These are phyloP conservation scores for Xenosphaeropsis pyriputrescens DNA, from an alignment of 2,329 filamentous ascomycete genomes.

Conservation along the genomic window DNA sequence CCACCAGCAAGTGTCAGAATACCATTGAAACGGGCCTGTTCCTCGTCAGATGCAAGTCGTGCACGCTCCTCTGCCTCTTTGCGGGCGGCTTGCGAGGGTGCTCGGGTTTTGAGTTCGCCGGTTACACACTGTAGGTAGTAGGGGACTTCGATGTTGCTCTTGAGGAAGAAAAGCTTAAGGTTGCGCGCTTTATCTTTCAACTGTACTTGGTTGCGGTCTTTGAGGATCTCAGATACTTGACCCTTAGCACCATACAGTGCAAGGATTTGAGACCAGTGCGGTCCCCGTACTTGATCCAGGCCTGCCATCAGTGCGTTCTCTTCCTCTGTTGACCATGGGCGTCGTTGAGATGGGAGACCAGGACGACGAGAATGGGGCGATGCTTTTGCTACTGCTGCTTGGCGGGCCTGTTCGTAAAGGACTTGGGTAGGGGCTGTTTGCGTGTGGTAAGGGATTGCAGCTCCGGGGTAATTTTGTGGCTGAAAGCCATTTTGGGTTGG, in stretches of 20 bases:
- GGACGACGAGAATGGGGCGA: conserved; percentile 34
- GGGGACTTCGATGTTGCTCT: conserved; percentile 81
- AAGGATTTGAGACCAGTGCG: conserved; percentile 87
- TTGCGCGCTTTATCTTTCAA: conserved; percentile 88
- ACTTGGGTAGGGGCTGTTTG: conserved; percentile 33
- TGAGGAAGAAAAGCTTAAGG: conserved; percentile 80
- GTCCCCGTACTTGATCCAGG: conserved; percentile 75
- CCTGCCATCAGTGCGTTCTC: conserved; percentile 84
- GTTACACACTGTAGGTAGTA: conserved; percentile 80
- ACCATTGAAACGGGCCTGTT: conserved; percentile 43
- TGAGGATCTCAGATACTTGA: conserved; percentile 67
- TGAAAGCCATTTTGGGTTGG: background rate
- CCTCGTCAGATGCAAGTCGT: conserved; percentile 40
- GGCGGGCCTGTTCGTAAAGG: conserved; percentile 39
- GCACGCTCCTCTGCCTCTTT: conserved; percentile 54
- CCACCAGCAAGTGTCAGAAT: conserved; percentile 40
- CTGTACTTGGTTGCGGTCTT: conserved; percentile 82
- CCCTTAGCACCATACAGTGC: conserved; percentile 71
- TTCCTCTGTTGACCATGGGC: conserved; percentile 80
- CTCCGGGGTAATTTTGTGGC: conserved; percentile 1
- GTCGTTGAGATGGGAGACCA: conserved; percentile 40
- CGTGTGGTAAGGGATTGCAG: conserved; percentile 15
- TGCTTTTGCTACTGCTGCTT: conserved; percentile 37
- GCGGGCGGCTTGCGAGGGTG: conserved; percentile 57
- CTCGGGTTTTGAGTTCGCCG: conserved; percentile 75